Evolutionary conservation across 2,329 filamentous ascomycete species (phyloP).

Genomic region (Thelonectria blattea): DNA sequence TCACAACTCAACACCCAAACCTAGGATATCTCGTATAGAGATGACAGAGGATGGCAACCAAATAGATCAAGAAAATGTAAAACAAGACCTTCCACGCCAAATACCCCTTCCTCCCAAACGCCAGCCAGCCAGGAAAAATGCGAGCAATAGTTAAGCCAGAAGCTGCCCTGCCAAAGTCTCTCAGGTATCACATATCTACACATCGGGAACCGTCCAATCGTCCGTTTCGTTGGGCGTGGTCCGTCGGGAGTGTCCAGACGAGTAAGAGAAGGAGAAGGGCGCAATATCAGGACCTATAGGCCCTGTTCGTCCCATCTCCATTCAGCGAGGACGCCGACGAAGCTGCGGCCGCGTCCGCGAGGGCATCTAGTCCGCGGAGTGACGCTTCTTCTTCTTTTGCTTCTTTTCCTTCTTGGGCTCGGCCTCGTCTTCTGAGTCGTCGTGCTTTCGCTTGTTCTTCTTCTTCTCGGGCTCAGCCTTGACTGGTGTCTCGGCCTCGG

Average conservation of each 20-base stretch:
- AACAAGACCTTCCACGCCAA: constrained; percentile 43
- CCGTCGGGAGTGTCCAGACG: constrained; percentile 37
- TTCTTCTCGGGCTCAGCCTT: constrained; percentile 51
- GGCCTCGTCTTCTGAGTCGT: constrained; percentile 70
- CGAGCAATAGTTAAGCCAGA: constrained; percentile 35
- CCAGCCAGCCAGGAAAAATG: constrained; percentile 42
- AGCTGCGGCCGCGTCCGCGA: constrained; percentile 26
- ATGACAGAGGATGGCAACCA: constrained; percentile 17
- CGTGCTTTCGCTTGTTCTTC: constrained; percentile 74
- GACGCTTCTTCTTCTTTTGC: constrained; percentile 57
- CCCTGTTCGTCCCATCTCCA: constrained; percentile 23
- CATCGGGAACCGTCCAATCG: constrained; percentile 37
- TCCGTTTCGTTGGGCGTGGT: constrained; percentile 30
- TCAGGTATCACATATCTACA: constrained; percentile 46
- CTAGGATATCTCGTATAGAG: constrained; percentile 6
- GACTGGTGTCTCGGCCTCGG: constrained; percentile 56
- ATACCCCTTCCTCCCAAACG: constrained; percentile 43
- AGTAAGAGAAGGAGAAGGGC: constrained; percentile 36
- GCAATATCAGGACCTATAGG: constrained; percentile 18
- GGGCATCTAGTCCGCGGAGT: constrained; percentile 42
- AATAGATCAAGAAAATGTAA: constrained; percentile 30
- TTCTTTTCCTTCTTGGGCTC: constrained; percentile 65
- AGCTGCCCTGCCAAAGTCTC: constrained; percentile 40
- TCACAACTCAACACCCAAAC: neutral
- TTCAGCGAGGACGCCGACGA: constrained; percentile 30